A percentile compares a stretch with the other conserved stretches of the same genome.
phyloP scores from a whole-genome alignment of 495 filamentous ascomycete genomes.

The Staphylotrichum longicolle region DNA sequence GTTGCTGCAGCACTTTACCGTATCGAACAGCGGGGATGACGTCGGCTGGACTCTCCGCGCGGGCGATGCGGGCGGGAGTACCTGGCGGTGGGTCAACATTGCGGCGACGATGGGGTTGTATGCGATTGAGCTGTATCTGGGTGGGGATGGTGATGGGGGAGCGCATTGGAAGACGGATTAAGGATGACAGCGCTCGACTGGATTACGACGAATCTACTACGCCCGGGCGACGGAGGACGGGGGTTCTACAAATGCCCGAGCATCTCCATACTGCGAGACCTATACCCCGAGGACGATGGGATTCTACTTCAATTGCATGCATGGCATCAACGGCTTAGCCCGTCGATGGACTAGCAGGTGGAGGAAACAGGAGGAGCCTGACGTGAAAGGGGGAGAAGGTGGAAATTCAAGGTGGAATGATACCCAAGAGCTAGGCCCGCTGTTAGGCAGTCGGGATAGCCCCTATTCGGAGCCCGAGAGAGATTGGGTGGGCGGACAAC shows the following conservation, averaged over 20 bases:
- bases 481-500: not conserved
- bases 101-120: conserved; percentile 84
- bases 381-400: not conserved
- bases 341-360: not conserved
- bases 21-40: conserved; percentile 60
- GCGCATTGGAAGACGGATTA: conserved; percentile 93
- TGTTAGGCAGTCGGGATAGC: not conserved
- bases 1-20: conserved; percentile 89
- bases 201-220: too few species aligned
- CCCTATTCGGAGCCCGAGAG: not conserved
- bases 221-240: not conserved
- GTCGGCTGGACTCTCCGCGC: conserved; percentile 80
- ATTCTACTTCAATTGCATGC: not conserved
- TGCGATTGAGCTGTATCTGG: conserved; percentile 80
- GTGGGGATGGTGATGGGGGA: conserved; percentile 67
- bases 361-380: not conserved
- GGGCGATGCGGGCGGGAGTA: conserved; percentile 73
- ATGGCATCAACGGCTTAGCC: not conserved
- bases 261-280: not conserved
- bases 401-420: too few species aligned
- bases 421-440: conserved; percentile 12
- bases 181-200: not conserved
- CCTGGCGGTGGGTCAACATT: conserved; percentile 92
- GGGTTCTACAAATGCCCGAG: not conserved
- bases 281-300: too few species aligned